Percentiles rank a stretch among this genome's conserved stretches.
These are phyloP conservation scores for Singerocomus rubriflavus DNA, from an alignment of 1,284 basidiomycete genomes.

Conservation along the genomic window DNA sequence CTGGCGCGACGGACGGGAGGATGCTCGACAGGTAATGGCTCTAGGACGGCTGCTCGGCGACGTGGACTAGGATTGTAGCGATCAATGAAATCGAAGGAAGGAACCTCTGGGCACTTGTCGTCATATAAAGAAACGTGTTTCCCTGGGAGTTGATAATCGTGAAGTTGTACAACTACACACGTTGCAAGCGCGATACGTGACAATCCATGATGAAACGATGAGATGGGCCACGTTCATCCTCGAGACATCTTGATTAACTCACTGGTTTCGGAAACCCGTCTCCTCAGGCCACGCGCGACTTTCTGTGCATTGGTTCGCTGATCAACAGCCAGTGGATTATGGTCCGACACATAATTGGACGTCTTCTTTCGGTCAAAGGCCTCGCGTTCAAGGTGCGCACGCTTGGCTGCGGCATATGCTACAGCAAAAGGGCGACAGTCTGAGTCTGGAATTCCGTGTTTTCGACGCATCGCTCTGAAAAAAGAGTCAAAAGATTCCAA, in stretches of 20 bases:
- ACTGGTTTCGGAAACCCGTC: constrained; percentile 33
- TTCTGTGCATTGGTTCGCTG: constrained; percentile 28
- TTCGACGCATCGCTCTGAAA: constrained; percentile 55
- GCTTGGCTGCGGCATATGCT: constrained; percentile 68
- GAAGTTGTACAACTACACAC: constrained; percentile 24
- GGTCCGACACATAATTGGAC: constrained; percentile 25
- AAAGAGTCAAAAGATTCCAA: constrained; percentile 12
- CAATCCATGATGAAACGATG: constrained; percentile 20
- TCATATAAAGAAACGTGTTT: constrained; percentile 12
- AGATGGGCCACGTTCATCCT: constrained; percentile 28
- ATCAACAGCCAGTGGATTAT: constrained; percentile 24
- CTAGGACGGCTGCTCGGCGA: constrained; percentile 22
- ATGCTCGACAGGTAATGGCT: constrained; percentile 19
- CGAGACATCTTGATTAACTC: constrained; percentile 27
- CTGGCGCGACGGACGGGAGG: constrained; percentile 22
- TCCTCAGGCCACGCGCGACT: constrained; percentile 30
- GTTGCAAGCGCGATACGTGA: constrained; percentile 13
- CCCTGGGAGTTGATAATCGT: constrained; percentile 20
- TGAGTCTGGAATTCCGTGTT: constrained; percentile 76
- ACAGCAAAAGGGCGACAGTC: constrained; percentile 79
- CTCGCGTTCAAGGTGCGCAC: constrained; percentile 47
- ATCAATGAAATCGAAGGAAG: constrained; percentile 29
- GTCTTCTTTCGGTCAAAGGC: constrained; percentile 33
- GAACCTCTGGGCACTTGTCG: constrained; percentile 17
- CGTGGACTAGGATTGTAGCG: constrained; percentile 36